phyloP scores from a whole-genome alignment of 768 basidiomycete genomes.

The Erythrobasidium yunnanense region DNA sequence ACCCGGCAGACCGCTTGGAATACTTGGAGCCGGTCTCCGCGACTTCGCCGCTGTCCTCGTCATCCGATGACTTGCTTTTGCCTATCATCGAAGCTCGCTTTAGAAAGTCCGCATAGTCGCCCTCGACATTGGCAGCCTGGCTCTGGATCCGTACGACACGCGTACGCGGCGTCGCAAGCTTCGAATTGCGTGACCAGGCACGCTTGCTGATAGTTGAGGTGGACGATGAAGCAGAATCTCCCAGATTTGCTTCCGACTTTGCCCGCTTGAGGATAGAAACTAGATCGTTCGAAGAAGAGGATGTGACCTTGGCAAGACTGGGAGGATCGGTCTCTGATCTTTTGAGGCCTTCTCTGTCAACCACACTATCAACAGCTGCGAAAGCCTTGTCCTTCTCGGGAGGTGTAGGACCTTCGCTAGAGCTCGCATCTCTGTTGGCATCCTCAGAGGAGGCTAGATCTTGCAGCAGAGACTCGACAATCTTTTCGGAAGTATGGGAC shows the following conservation, averaged over 20 bases:
- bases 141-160: constrained; percentile 14
- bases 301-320: background rate
- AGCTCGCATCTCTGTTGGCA: too few species aligned
- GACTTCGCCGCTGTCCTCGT: background rate
- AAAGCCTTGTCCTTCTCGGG: too few species aligned
- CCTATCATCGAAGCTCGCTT: background rate
- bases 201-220: too few species aligned
- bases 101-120: constrained; percentile 15
- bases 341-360: background rate
- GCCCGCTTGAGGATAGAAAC: background rate
- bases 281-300: background rate
- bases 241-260: too few species aligned
- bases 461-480: too few species aligned
- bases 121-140: constrained; percentile 10
- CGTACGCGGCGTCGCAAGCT: too few species aligned
- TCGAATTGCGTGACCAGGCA: too few species aligned
- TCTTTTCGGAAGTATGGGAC: too few species aligned
- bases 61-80: background rate
- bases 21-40: background rate
- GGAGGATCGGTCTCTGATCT: background rate
- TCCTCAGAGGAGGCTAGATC: too few species aligned
- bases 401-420: too few species aligned
- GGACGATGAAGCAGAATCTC: too few species aligned
- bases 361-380: too few species aligned
- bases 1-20: background rate